These are phyloP conservation scores for Apiotrichum akiyoshidainum DNA, from an alignment of 1,284 basidiomycete genomes.

Conservation along the genomic window DNA sequence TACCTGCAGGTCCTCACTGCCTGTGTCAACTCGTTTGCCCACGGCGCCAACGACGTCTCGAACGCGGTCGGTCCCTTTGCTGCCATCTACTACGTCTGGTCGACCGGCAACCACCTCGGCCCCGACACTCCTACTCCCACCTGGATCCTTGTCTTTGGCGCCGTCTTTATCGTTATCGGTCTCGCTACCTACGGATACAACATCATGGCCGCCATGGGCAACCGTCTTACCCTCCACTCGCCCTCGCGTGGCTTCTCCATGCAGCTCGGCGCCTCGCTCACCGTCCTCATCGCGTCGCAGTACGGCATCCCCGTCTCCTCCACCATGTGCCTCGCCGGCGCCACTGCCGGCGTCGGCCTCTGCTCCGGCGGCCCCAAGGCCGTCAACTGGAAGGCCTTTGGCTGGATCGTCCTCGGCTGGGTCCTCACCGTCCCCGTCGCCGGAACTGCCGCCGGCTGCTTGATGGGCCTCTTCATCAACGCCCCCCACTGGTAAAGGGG, in stretches of 20 bases:
- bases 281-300: slow-evolving; percentile 53
- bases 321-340: slow-evolving; percentile 48
- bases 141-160: slow-evolving; percentile 54
- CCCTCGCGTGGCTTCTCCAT: slow-evolving; percentile 55
- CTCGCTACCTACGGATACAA: slow-evolving; percentile 53
- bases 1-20: slow-evolving; percentile 57
- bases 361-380: slow-evolving; percentile 49
- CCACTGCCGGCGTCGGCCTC: slow-evolving; percentile 46
- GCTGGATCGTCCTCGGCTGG: slow-evolving; percentile 47
- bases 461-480: slow-evolving; percentile 51
- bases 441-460: slow-evolving; percentile 46
- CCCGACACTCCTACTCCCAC: slow-evolving; percentile 48
- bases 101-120: slow-evolving; percentile 33
- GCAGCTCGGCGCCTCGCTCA: slow-evolving; percentile 54
- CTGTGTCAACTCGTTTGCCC: slow-evolving; percentile 56
- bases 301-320: slow-evolving; percentile 50
- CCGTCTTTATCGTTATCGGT: slow-evolving; percentile 51
- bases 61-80: slow-evolving; percentile 49
- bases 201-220: slow-evolving; percentile 51
- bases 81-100: slow-evolving; percentile 52
- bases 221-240: slow-evolving; percentile 53
- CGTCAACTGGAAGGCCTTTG: slow-evolving; percentile 46
- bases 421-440: slow-evolving; percentile 53
- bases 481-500: slow-evolving; percentile 34
- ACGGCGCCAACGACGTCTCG: slow-evolving; percentile 51